Conservation (phyloP, 1,284 basidiomycete genomes). For the Farysia itapuensis region DNA sequence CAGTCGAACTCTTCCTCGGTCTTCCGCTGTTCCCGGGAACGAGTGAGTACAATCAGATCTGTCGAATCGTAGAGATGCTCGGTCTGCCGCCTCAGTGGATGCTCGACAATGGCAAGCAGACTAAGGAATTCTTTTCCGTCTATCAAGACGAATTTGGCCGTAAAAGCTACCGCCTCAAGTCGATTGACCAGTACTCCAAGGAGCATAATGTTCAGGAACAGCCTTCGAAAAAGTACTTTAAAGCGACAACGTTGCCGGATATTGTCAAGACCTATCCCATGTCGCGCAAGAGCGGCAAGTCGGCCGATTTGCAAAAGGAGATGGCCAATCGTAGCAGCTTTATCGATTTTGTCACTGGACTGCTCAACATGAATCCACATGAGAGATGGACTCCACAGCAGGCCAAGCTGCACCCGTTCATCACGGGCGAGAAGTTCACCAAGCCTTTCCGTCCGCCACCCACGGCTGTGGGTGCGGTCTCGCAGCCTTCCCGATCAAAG, state of each 20-base stretch:
- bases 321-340: conserved; percentile 90
- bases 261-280: conserved; percentile 94
- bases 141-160: conserved; percentile 79
- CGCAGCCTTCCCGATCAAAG: conserved; percentile 8
- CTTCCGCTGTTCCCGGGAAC: conserved; percentile 96
- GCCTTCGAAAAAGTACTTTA: conserved; percentile 98
- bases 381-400: conserved; percentile 97
- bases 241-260: conserved; percentile 86
- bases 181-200: conserved; percentile 87
- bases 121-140: conserved; percentile 85
- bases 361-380: conserved; percentile 90
- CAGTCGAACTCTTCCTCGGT: conserved; percentile 94
- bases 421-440: conserved; percentile 87
- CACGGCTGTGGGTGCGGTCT: conserved; percentile 1
- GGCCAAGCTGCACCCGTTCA: conserved; percentile 92
- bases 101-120: conserved; percentile 95
- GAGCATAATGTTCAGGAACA: conserved; percentile 95
- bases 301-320: conserved; percentile 90
- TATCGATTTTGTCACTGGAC: conserved; percentile 94
- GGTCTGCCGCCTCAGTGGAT: conserved; percentile 89
- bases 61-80: conserved; percentile 95
- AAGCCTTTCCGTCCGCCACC: conserved; percentile 59
- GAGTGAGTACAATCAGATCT: conserved; percentile 97
- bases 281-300: conserved; percentile 74
- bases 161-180: conserved; percentile 86